These are phyloP conservation scores for Boletus coccyginus DNA, from an alignment of 768 basidiomycete genomes.

Conservation along the genomic window DNA sequence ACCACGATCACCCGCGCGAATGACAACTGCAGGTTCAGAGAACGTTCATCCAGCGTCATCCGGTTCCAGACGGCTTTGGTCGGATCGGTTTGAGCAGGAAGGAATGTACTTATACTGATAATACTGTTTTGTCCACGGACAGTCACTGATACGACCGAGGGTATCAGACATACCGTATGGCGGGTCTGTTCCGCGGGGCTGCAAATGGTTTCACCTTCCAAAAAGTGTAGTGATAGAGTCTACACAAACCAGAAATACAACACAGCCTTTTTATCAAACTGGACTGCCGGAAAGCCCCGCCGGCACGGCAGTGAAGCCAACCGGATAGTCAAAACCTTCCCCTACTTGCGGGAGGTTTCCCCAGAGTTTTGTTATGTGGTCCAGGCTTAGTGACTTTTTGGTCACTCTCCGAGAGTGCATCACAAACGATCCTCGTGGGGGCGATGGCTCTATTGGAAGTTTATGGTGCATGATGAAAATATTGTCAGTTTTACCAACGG, in stretches of 20 bases:
- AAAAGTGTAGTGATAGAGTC: no score
- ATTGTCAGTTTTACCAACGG: neutral
- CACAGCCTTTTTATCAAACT: constrained; percentile 5
- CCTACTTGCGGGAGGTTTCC: neutral
- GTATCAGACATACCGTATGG: neutral
- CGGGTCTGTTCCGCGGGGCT: neutral
- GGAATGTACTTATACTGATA: neutral
- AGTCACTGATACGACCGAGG: neutral
- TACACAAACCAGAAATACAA: neutral
- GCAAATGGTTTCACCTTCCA: no score
- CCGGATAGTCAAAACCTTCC: neutral
- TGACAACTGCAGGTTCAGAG: neutral
- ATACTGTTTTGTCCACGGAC: neutral
- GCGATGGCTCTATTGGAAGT: neutral
- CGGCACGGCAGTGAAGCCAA: neutral
- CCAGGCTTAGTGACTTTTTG: neutral
- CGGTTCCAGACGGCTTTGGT: neutral
- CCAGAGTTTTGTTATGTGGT: neutral
- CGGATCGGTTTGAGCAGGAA: neutral
- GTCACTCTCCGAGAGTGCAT: neutral
- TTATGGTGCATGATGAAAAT: neutral
- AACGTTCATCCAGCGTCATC: neutral
- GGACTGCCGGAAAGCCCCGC: neutral
- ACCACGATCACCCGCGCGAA: neutral
- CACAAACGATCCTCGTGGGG: neutral